phyloP scores from a whole-genome alignment of 2,329 filamentous ascomycete genomes.

The Fusarium succisae region DNA sequence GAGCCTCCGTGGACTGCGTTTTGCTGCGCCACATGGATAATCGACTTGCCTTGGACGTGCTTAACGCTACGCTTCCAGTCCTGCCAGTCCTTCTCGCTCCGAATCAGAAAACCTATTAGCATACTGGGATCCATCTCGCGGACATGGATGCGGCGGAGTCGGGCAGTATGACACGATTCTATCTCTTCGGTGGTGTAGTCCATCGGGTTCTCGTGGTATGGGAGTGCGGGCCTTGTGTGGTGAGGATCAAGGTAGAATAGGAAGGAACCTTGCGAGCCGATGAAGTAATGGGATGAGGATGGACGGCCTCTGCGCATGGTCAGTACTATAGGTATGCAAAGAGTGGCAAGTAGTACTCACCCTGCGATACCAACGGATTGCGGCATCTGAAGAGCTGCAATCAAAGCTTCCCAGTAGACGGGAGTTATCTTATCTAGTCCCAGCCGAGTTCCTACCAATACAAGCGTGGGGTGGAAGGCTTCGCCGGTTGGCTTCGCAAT shows the following conservation, averaged over 20 bases:
- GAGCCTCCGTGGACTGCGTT: conserved; percentile 67
- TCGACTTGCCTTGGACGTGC: conserved; percentile 80
- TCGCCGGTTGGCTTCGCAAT: conserved; percentile 75
- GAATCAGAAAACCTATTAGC: conserved; percentile 92
- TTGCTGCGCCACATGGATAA: conserved; percentile 83
- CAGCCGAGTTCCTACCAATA: conserved; percentile 87
- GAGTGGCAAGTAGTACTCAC: conserved; percentile 58
- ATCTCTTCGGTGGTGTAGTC: conserved; percentile 78
- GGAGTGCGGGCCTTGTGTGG: conserved; percentile 78
- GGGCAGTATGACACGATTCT: conserved; percentile 85
- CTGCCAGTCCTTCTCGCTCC: conserved; percentile 82
- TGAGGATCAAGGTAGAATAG: conserved; percentile 98
- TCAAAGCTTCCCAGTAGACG: conserved; percentile 94
- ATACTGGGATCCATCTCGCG: conserved; percentile 98
- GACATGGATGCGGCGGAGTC: conserved; percentile 83
- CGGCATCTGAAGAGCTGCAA: conserved; percentile 82
- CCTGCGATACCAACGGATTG: conserved; percentile 97
- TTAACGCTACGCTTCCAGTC: conserved; percentile 82
- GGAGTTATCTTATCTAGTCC: conserved; percentile 95
- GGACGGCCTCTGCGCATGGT: conserved; percentile 76
- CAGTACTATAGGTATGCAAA: conserved; percentile 1
- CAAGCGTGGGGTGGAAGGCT: conserved; percentile 82
- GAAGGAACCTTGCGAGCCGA: conserved; percentile 71
- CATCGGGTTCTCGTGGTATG: conserved; percentile 65
- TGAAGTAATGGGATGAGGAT: conserved; percentile 79